These are phyloP conservation scores for Mycena kentingensis DNA, from an alignment of 768 basidiomycete species.

Conservation along the genomic window DNA sequence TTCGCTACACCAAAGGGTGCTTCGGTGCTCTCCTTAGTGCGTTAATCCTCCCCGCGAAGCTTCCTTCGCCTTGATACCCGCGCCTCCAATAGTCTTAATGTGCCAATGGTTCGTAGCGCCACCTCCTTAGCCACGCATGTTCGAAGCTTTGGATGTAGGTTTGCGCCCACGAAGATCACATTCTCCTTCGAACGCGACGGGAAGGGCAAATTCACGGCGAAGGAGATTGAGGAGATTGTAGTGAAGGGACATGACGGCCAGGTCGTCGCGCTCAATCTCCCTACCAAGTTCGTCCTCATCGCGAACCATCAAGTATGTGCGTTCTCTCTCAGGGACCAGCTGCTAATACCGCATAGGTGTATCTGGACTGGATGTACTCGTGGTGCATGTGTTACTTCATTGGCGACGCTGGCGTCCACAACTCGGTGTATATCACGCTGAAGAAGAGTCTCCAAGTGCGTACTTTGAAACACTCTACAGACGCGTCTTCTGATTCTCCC, in stretches of 20 bases:
- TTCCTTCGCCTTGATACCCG: background rate
- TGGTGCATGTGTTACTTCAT: constrained; percentile 83
- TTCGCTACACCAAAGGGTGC: constrained; percentile 80
- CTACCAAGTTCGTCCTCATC: constrained; percentile 79
- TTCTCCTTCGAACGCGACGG: constrained; percentile 77
- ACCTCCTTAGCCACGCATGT: too few species aligned
- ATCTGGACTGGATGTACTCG: constrained; percentile 86
- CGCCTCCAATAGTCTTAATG: constrained; percentile 59
- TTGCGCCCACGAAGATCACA: constrained; percentile 71
- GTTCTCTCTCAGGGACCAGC: background rate
- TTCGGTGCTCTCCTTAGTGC: constrained; percentile 76
- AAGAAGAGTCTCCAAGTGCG: constrained; percentile 85
- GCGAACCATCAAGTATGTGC: constrained; percentile 85
- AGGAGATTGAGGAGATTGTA: constrained; percentile 60
- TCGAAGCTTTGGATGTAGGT: too few species aligned
- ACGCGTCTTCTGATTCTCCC: background rate
- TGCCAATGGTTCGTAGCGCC: constrained; percentile 82
- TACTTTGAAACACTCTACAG: too few species aligned
- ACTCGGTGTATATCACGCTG: constrained; percentile 84
- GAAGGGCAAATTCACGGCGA: constrained; percentile 58
- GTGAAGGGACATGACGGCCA: constrained; percentile 57
- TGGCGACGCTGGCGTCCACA: constrained; percentile 58
- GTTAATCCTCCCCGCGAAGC: constrained; percentile 27
- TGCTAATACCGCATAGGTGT: constrained; percentile 46
- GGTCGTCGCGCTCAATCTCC: constrained; percentile 65